Percentiles rank a stretch among this genome's conserved stretches.
Conservation (phyloP, 495 filamentous ascomycete genomes). For the Daldinia concentrica region DNA sequence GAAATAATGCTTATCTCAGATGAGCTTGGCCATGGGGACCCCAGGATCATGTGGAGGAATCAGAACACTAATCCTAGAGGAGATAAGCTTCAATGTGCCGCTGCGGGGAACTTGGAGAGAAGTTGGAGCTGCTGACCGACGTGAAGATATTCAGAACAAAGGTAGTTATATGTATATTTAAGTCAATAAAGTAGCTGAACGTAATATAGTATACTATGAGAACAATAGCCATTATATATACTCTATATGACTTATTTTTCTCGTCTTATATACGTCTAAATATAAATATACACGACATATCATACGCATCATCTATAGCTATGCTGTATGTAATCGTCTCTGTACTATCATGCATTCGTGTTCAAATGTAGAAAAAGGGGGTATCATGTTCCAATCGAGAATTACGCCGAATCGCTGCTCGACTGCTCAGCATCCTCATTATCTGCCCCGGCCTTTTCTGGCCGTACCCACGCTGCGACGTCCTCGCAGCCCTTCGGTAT, state of each 20-base stretch:
- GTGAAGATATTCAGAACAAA: background rate
- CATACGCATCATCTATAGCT: conserved; percentile 19
- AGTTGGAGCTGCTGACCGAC: background rate
- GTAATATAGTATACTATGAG: background rate
- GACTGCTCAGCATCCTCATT: conserved; percentile 40
- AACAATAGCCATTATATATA: conserved; percentile 7
- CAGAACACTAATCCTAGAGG: background rate
- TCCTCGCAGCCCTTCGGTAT: conserved; percentile 71
- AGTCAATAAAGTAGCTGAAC: background rate
- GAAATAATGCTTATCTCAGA: background rate
- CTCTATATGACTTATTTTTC: background rate
- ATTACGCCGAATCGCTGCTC: conserved; percentile 46
- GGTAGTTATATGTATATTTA: background rate
- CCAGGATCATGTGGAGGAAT: background rate
- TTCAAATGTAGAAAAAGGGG: conserved; percentile 15
- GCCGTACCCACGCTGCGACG: conserved; percentile 48
- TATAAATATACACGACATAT: conserved; percentile 11
- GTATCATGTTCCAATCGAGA: conserved; percentile 33
- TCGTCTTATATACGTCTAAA: background rate
- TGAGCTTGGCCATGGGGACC: background rate
- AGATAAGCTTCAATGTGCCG: background rate
- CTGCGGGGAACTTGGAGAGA: conserved; percentile 4
- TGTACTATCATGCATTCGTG: conserved; percentile 3
- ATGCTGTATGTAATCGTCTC: background rate
- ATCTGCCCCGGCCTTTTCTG: conserved; percentile 9